Evolutionary conservation across 176 grass and related monocot species (phyloP), one percentile per base, ranked within the genome.

Genomic region (Elymus sibiricus): DNA sequence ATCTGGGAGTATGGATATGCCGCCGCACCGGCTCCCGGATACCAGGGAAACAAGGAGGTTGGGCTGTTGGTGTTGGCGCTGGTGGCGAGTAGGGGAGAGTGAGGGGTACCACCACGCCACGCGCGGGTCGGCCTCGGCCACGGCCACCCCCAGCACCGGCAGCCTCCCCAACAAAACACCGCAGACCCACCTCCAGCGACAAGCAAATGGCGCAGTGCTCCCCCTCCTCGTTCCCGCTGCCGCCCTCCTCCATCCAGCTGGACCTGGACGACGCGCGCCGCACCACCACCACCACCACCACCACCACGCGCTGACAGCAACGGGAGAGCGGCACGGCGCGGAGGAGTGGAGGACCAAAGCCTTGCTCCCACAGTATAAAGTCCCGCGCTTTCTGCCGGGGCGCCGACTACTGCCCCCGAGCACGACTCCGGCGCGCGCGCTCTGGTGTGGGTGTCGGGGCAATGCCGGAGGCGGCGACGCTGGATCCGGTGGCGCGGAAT

Each of bases 391-490:
- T 87, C 73, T 9, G 7, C 55, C 55, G 25, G 74, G 81, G 40
- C 65, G 42, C 42, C 75, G 62, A 15, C 74, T 9, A 63, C 43
- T 16, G 65, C 44, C 37, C 40, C 27, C 17, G 51, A 44, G 11
- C 58, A 65, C 53, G 19, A 2, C 53, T 19, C 3, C 11, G 43
- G 4, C 43, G 9, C 11, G 11, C 16, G 49, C 9, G 32, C 1
- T 5, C 9, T 69, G 17, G 27, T 34, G 64, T 4, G 19, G 4
- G 22, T 0, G 16, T 32, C 8, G 4, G 15, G 22, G 25, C 72
- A 75, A 91, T 88, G 86, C 85, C 77, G 76, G 88, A 89, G 89
- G 86, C 67, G 11, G 75, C 70, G 47, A 8, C 85, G 55, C 14
- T 47, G 76, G 86, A 82, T 64, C 86, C 74, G 24, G 31, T 51